Percentiles rank a stretch among this genome's conserved stretches.
Conservation (phyloP, 805 yeast species). For the Candida krabiensis region DNA sequence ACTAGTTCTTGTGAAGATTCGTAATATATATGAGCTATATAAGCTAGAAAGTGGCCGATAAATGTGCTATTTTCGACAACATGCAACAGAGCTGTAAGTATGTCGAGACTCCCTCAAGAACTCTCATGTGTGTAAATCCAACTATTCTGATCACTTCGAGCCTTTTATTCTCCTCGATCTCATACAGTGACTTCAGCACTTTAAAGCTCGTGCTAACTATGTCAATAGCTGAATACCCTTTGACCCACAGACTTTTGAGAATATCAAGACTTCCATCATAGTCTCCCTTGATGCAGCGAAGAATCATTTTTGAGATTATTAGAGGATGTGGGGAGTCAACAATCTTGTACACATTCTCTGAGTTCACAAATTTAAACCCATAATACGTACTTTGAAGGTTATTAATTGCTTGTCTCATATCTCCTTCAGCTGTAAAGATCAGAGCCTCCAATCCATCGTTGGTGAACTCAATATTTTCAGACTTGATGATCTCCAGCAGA, state of each 20-base stretch:
- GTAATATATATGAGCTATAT: no score
- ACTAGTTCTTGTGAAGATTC: no score
- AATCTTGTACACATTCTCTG: constrained; percentile 89
- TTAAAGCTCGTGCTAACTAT: constrained; percentile 87
- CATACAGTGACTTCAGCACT: constrained; percentile 75
- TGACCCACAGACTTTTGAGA: constrained; percentile 73
- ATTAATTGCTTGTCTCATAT: constrained; percentile 97
- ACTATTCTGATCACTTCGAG: constrained; percentile 81
- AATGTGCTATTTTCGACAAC: constrained; percentile 54
- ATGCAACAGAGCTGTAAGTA: constrained; percentile 84
- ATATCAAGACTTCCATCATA: constrained; percentile 67
- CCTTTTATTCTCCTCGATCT: constrained; percentile 64
- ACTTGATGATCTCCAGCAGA: constrained; percentile 64
- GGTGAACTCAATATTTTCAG: constrained; percentile 73
- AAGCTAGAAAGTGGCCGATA: neutral
- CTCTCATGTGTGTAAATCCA: constrained; percentile 89
- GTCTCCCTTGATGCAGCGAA: constrained; percentile 29
- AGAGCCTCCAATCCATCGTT: constrained; percentile 92
- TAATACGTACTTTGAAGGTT: constrained; percentile 92
- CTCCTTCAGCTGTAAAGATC: constrained; percentile 95
- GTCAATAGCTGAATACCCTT: constrained; percentile 93
- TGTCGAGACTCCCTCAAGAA: constrained; percentile 89
- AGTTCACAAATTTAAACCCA: constrained; percentile 89
- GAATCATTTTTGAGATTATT: constrained; percentile 69
- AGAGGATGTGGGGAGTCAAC: constrained; percentile 97